Base-by-base conservation (phyloP, 1,139 yeast genomes). In the Saccharomyces pastorianus region DNA sequence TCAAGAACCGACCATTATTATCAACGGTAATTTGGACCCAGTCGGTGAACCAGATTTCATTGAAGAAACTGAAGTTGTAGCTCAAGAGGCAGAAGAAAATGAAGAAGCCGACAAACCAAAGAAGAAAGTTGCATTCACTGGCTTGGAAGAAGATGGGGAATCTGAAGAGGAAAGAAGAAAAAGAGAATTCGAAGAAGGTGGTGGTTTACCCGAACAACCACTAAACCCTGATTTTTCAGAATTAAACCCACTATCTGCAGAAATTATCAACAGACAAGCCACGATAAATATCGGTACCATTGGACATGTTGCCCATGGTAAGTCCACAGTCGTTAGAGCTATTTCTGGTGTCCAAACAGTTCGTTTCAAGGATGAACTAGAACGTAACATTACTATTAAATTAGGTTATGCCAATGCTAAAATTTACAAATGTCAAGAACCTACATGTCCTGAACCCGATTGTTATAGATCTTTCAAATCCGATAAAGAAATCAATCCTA, bases 231-330 rank as follows among this genome's bases (percentile, higher is more conserved):
- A 90, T 68, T 86, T 90, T 65, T 62, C 83, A 50, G 71, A 76
- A 63, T 76, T 91, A 72, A 87, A 93, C 49, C 97, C 98, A 49
- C 78, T 88, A 61, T 85, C 96, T n/a, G 95, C 96, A 53, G 98
- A 90, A 67, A 93, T 93, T 70, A 93, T 93, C 74, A 90, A 89
- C 73, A 88, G 99, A 79, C 99, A 95, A 77, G 99, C 99, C 56
- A 95, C 99, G 54, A 90, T 95, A 69, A 95, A 95, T 74, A 95
- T 95, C 67, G 99, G 99, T 74, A 95, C 99, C 58, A 93, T 93
- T 73, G 99, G 99, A 59, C 99, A 93, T 73, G 99, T 95, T 66
- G 99, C 98, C 56, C 99, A 95, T 78, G 99, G 99, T 76, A 95
- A 95, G 73, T 86, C 96, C 53, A 95, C 99, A 9, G 99, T 95